phyloP scores from a whole-genome alignment of 345 rosid genomes.

The Theobroma cacao region DNA sequence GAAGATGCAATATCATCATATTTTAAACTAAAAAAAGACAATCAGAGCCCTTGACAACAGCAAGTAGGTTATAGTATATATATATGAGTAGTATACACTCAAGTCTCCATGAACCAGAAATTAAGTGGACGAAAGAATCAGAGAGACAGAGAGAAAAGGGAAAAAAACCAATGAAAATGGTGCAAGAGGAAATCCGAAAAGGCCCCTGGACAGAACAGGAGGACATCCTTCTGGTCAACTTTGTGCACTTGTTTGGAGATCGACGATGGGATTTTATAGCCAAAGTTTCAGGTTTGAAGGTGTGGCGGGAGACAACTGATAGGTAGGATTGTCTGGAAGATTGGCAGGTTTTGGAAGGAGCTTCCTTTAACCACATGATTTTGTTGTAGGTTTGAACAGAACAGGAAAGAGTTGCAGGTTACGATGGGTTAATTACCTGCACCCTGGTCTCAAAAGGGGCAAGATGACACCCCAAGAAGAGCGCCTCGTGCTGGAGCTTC shows the following conservation, averaged over 20 bases:
- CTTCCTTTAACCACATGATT: conserved; percentile 53
- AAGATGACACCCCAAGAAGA: conserved; percentile 96
- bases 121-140: conserved; percentile 17
- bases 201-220: conserved; percentile 99
- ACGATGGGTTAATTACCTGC: conserved; percentile 97
- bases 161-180: conserved; percentile 43
- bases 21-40: conserved; percentile 30
- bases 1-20: conserved; percentile 37
- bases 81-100: conserved; percentile 26
- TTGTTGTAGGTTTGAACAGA: conserved; percentile 95
- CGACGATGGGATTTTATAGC: conserved; percentile 99
- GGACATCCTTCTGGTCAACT: conserved; percentile 76
- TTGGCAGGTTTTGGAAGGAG: conserved; percentile 49
- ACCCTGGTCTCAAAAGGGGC: conserved; percentile 96
- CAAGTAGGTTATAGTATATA: conserved; percentile 38
- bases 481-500: conserved; percentile 87
- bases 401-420: conserved; percentile 99
- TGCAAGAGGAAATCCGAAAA: conserved; percentile 69
- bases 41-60: conserved; percentile 28
- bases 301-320: conserved; percentile 97
- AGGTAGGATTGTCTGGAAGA: conserved; percentile 63
- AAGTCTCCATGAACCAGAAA: conserved; percentile 32
- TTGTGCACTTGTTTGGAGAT: conserved; percentile 89
- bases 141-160: conserved; percentile 8
- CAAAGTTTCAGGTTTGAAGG: conserved; percentile 98